Evolutionary conservation across 2,329 filamentous ascomycete genomes (phyloP).

Genomic region (Sclerotinia spermophila): DNA sequence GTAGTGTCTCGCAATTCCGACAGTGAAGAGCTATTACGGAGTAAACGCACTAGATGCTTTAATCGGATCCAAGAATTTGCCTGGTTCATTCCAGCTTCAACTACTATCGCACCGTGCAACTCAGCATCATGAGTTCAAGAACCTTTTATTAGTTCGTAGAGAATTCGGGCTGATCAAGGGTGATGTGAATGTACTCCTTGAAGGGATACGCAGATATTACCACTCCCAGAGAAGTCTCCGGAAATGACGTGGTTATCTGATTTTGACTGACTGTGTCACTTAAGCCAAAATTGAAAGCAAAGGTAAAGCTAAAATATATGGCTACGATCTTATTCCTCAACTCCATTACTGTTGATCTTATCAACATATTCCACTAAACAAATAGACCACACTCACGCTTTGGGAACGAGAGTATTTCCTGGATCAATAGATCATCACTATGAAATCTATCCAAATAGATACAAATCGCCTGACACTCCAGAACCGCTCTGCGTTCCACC

Average conservation of each 20-base stretch:
- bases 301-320: not conserved
- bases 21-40: not conserved
- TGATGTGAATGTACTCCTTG: not conserved
- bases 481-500: constrained; percentile 43
- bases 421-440: constrained; percentile 22
- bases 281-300: not conserved
- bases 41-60: not conserved
- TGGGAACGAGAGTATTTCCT: constrained; percentile 21
- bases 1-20: not conserved
- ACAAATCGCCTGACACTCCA: constrained; percentile 50
- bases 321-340: not conserved
- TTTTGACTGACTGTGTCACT: not conserved
- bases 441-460: constrained; percentile 41
- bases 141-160: no score
- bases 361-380: no score
- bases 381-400: constrained; percentile 16
- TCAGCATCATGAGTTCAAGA: no score
- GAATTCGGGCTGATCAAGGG: no score
- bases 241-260: not conserved
- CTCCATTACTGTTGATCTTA: not conserved
- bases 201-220: not conserved
- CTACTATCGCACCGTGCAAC: not conserved
- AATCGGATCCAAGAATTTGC: no score
- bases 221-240: not conserved
- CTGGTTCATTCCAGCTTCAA: not conserved